phyloP scores from a whole-genome alignment of 2,329 filamentous ascomycete genomes.

The Epichloe gansuensis region DNA sequence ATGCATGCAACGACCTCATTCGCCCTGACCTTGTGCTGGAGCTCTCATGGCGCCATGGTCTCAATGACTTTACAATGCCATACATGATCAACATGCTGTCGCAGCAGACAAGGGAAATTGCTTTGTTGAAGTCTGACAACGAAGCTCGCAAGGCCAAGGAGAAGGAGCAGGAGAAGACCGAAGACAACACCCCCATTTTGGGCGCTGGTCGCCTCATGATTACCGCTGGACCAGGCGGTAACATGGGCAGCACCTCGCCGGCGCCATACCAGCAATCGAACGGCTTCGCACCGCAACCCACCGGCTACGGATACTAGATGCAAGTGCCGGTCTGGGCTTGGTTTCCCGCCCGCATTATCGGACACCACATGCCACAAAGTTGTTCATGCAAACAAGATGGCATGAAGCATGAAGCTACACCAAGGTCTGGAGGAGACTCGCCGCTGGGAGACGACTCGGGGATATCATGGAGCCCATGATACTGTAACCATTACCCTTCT shows the following conservation, averaged over 20 bases:
- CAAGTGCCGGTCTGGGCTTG: conserved; percentile 18
- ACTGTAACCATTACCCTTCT: background rate
- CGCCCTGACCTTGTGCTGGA: conserved; percentile 87
- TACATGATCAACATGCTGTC: conserved; percentile 99
- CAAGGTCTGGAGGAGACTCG: background rate
- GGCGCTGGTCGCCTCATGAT: conserved; percentile 86
- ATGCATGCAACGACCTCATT: conserved; percentile 95
- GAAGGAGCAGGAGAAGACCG: conserved; percentile 62
- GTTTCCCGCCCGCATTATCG: conserved; percentile 7
- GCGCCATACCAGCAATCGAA: conserved; percentile 67
- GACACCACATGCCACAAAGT: background rate
- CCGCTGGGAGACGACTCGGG: conserved; percentile 8
- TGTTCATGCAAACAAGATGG: background rate
- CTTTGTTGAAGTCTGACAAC: conserved; percentile 83
- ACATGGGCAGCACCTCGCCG: conserved; percentile 38
- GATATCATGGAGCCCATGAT: conserved; percentile 14
- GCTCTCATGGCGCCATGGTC: conserved; percentile 89
- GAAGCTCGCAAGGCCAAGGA: conserved; percentile 81
- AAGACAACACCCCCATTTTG: conserved; percentile 88
- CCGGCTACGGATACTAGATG: conserved; percentile 56
- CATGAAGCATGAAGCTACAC: background rate
- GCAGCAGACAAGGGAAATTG: conserved; percentile 80
- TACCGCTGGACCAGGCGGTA: conserved; percentile 70
- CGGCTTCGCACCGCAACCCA: conserved; percentile 80
- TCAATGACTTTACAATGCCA: conserved; percentile 96